These are phyloP conservation scores for Suillus lakei DNA, from an alignment of 768 basidiomycete genomes.

Conservation along the genomic window DNA sequence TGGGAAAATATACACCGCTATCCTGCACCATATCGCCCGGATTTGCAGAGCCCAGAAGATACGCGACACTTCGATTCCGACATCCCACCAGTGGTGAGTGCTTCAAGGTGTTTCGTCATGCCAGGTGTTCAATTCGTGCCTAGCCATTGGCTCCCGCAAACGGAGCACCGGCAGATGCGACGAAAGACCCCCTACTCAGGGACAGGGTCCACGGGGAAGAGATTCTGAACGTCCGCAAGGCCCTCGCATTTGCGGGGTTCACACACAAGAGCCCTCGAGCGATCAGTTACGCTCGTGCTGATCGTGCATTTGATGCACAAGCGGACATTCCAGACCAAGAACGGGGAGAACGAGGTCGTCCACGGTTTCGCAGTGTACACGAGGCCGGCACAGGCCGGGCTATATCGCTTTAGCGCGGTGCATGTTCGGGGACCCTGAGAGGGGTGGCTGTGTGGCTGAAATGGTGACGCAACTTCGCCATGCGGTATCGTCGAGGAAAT, in stretches of 20 bases:
- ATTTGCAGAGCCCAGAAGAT: slow-evolving; percentile 81
- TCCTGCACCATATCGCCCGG: slow-evolving; percentile 88
- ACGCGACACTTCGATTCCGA: slow-evolving; percentile 96
- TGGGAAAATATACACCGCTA: slow-evolving; percentile 86
- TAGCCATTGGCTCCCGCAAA: slow-evolving; percentile 90
- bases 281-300: slow-evolving; percentile 76
- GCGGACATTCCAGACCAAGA: slow-evolving; percentile 54
- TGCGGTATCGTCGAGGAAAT: slow-evolving; percentile 37
- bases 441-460: slow-evolving; percentile 26
- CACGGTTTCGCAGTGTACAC: slow-evolving; percentile 62
- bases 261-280: slow-evolving; percentile 88
- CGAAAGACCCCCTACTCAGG: slow-evolving; percentile 86
- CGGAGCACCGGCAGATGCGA: slow-evolving; percentile 81
- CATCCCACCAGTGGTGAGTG: slow-evolving; percentile 84
- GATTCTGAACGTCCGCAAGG: slow-evolving; percentile 90
- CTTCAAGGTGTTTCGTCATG: slow-evolving; percentile 31
- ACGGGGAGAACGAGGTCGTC: slow-evolving; percentile 64
- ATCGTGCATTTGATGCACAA: slow-evolving; percentile 68
- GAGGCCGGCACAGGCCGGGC: slow-evolving; percentile 76
- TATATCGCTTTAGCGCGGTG: slow-evolving; percentile 71
- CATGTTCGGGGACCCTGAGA: slow-evolving; percentile 33
- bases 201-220: slow-evolving; percentile 86
- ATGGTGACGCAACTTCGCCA: slow-evolving; percentile 30
- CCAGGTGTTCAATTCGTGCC: slow-evolving; percentile 26
- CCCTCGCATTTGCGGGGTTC: slow-evolving; percentile 88